Evolutionary conservation across 148 eudicot species (phyloP), one percentile per base, ranked within the genome.

Genomic region (Limonium bicolor): DNA sequence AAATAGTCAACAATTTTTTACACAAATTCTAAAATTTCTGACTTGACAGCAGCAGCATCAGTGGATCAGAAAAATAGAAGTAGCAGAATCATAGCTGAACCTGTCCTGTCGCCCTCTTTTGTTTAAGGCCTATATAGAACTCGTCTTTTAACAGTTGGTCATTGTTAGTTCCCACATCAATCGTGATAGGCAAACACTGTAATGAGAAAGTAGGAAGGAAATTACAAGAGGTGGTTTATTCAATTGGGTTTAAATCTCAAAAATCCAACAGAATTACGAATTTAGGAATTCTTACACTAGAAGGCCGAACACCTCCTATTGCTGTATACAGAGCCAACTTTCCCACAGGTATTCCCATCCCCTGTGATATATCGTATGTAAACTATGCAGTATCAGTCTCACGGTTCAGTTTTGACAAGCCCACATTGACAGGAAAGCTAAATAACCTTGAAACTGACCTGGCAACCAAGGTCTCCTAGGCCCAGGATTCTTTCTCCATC

Each of bases 331-430:
- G 45, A 48, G 99, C 63, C 25, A 90, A 93, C 63, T 90, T 90
- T 27, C 99, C 99, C 5, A 90, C 82, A 1, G 99, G 93, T 68
- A 90, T 90, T 46, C 95, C 99, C 99, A 90, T 90, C 46, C 99
- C 99, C 99, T 90, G 70, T 18, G n/a, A 16, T 40, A 40, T 13
- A 24, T 41, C 25, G 5, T 22, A 22, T 9, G 22, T 20, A 23
- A 42, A 3, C 30, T 24, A 41, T 11, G 15, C 9, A n/a, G 18
- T 15, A 42, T 4, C n/a, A n/a, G n/a, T 5, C 24, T 36, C 29
- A 21, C 14, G n/a, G n/a, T n/a, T n/a, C n/a, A n/a, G n/a, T n/a
- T n/a, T n/a, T n/a, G n/a, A n/a, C n/a, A n/a, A n/a, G n/a, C n/a
- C n/a, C n/a, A n/a, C n/a, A 42, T 22, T 4, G 23, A 42, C n/a